phyloP scores from a whole-genome alignment of 257 asterid genomes.

The Anisodus tanguticus region DNA sequence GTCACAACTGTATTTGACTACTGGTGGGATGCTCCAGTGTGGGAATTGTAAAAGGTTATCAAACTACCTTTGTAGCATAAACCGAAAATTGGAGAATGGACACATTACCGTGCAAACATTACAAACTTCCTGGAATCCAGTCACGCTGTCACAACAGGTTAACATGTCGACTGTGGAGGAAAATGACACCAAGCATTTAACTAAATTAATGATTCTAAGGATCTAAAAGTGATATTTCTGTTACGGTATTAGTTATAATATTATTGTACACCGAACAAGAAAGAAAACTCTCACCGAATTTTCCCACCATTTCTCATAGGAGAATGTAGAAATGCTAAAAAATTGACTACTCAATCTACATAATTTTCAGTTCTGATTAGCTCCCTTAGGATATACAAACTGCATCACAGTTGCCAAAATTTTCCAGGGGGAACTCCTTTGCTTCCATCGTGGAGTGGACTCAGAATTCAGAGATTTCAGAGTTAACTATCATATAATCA shows the following conservation, averaged over 20 bases:
- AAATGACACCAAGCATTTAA: constrained; percentile 4
- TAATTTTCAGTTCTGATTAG: constrained; percentile 46
- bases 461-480: constrained; percentile 43
- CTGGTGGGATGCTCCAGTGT: not conserved
- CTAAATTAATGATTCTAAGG: constrained; percentile 24
- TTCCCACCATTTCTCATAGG: constrained; percentile 48
- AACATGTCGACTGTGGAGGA: not conserved
- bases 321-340: constrained; percentile 49
- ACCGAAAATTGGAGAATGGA: no score
- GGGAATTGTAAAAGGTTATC: not conserved
- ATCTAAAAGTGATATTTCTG: constrained; percentile 39
- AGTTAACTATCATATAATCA: constrained; percentile 53
- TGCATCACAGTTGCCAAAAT: constrained; percentile 43
- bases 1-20: no score
- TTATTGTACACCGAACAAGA: constrained; percentile 61
- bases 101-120: not conserved
- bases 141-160: not conserved
- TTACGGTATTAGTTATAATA: constrained; percentile 54
- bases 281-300: constrained; percentile 37
- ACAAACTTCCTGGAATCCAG: not conserved
- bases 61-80: not conserved
- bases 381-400: constrained; percentile 56
- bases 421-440: constrained; percentile 51
- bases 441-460: constrained; percentile 50
- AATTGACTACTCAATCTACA: constrained; percentile 60